phyloP scores from a whole-genome alignment of 2,329 filamentous ascomycete genomes.

The Aspergillus felis region DNA sequence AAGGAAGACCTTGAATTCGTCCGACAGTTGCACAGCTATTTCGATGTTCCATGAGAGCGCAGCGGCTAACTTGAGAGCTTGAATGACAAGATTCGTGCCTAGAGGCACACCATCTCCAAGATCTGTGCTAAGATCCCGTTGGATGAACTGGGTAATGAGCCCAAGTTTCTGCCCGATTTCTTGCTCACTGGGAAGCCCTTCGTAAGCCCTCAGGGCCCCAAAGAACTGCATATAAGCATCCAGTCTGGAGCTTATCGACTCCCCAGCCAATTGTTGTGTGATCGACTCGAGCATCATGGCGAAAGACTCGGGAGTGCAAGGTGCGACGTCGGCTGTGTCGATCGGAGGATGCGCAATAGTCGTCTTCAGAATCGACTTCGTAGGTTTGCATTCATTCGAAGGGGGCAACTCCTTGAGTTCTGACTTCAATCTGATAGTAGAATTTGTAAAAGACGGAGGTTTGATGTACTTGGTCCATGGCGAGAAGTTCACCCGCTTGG shows the following conservation, averaged over 20 bases:
- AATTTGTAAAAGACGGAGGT: constrained; percentile 34
- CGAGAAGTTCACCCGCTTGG: constrained; percentile 62
- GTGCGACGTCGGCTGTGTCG: constrained; percentile 43
- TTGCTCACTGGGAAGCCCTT: constrained; percentile 71
- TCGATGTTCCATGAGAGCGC: constrained; percentile 71
- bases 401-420: constrained; percentile 46
- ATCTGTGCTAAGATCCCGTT: constrained; percentile 70
- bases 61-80: constrained; percentile 72
- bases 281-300: constrained; percentile 81
- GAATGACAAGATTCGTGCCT: constrained; percentile 69
- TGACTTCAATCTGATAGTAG: constrained; percentile 33
- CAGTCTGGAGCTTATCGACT: constrained; percentile 66
- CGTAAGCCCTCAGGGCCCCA: constrained; percentile 72
- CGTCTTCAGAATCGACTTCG: constrained; percentile 80
- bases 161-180: constrained; percentile 72
- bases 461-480: constrained; percentile 55
- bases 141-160: constrained; percentile 74
- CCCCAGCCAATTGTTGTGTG: constrained; percentile 72
- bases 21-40: constrained; percentile 66
- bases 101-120: constrained; percentile 48
- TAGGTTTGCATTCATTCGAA: constrained; percentile 50
- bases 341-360: constrained; percentile 39
- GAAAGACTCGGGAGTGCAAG: constrained; percentile 57
- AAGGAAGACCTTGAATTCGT: constrained; percentile 75
- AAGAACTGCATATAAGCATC: constrained; percentile 85